Evolutionary conservation across 768 basidiomycete species (phyloP).

Genomic region (Sporobolomyces phaffii): DNA sequence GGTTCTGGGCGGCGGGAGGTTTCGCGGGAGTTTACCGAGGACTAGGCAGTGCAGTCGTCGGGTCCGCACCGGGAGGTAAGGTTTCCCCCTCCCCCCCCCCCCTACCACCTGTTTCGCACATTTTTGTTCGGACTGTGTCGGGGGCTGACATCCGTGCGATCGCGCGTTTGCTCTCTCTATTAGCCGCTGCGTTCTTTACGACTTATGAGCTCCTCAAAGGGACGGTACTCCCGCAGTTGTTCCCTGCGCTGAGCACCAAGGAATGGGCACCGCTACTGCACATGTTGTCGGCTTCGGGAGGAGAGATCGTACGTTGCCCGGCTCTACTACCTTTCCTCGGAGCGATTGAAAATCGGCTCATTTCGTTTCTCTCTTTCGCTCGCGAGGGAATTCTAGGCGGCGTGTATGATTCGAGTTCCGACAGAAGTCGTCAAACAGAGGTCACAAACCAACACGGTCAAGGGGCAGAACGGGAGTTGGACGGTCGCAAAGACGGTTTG

Average conservation of each 20-base stretch:
- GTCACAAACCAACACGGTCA: slow-evolving; percentile 69
- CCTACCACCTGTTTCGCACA: too few relatives aligned
- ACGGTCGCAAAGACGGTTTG: slow-evolving; percentile 45
- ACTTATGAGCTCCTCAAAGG: slow-evolving; percentile 85
- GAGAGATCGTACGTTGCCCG: slow-evolving; percentile 53
- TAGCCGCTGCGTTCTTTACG: slow-evolving; percentile 91
- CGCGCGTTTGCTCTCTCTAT: too few relatives aligned
- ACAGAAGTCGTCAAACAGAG: slow-evolving; percentile 95
- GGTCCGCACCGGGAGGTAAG: slow-evolving; percentile 89
- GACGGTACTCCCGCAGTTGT: slow-evolving; percentile 56
- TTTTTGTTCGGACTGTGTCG: too few relatives aligned
- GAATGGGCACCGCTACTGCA: slow-evolving; percentile 56
- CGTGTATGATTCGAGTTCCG: slow-evolving; percentile 87
- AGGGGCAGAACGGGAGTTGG: slow-evolving; percentile 50
- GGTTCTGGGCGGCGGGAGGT: slow-evolving; percentile 77
- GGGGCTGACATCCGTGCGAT: too few relatives aligned
- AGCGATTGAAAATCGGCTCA: neutral
- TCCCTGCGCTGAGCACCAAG: slow-evolving; percentile 51
- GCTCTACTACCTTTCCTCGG: neutral
- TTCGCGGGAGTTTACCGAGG: slow-evolving; percentile 88
- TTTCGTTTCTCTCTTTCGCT: neutral
- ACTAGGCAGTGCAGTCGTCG: slow-evolving; percentile 85
- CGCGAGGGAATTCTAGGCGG: slow-evolving; percentile 47
- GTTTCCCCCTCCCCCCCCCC: too few relatives aligned
- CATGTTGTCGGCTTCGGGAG: slow-evolving; percentile 54